Evolutionary conservation across 306 rosid species (phyloP).

Genomic region (Trifolium subterraneum): DNA sequence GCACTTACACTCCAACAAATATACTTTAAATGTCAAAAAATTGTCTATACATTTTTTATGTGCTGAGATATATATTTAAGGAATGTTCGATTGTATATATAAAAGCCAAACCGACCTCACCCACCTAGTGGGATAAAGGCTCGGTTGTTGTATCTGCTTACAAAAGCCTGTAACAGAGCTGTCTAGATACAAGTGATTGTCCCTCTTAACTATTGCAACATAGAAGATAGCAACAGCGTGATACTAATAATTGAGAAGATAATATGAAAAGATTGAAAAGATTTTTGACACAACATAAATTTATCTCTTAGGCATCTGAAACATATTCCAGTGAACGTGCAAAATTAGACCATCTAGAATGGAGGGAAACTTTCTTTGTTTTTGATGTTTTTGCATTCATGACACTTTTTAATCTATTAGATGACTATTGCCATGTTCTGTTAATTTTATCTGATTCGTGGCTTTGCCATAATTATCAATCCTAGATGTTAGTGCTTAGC

Average conservation of each 20-base stretch:
- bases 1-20: no score
- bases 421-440: slow-evolving; percentile 9
- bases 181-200: not conserved
- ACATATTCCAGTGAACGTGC: not conserved
- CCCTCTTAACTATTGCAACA: slow-evolving; percentile 19
- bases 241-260: slow-evolving; percentile 23
- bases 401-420: slow-evolving; percentile 31
- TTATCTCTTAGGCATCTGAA: slow-evolving; percentile 17
- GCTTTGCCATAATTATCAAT: not conserved
- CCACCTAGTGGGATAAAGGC: no score
- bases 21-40: no score
- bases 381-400: not conserved
- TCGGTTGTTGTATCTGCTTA: not conserved
- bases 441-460: slow-evolving; percentile 10
- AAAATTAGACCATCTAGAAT: slow-evolving; percentile 25
- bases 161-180: not conserved
- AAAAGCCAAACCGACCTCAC: no score
- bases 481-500: not conserved
- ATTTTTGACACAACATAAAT: not conserved
- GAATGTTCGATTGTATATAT: not conserved
- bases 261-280: not conserved
- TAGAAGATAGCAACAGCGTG: slow-evolving; percentile 13
- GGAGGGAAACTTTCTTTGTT: not conserved
- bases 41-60: no score
- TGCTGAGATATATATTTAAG: no score